Evolutionary conservation across 2,329 filamentous ascomycete species (phyloP).

Genomic region (Gremmenia infestans): DNA sequence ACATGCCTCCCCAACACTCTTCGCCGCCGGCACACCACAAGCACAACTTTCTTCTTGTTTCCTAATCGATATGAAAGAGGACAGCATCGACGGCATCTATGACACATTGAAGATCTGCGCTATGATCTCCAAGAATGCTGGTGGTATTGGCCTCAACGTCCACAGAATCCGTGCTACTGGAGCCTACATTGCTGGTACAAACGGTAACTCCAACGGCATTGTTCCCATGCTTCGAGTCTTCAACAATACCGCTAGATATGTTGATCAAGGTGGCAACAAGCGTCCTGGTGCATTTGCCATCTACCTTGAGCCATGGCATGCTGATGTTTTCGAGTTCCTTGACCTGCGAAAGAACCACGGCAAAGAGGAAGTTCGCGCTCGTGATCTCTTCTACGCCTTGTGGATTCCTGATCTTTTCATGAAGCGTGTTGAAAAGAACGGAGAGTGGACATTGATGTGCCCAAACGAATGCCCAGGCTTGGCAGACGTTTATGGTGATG

Average conservation of each 20-base stretch:
- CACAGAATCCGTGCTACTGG: conserved; percentile 96
- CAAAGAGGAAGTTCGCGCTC: conserved; percentile 95
- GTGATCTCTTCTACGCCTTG: conserved; percentile 93
- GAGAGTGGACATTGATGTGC: conserved; percentile 96
- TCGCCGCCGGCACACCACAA: conserved; percentile 94
- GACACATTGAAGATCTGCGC: conserved; percentile 98
- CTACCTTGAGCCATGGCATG: conserved; percentile 98
- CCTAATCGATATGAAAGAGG: conserved; percentile 98
- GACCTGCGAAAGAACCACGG: conserved; percentile 99
- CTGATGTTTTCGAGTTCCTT: conserved; percentile 94
- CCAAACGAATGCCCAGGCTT: conserved; percentile 93
- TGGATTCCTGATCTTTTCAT: conserved; percentile 99
- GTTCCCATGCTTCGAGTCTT: conserved; percentile 97
- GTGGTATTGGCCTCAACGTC: conserved; percentile 93
- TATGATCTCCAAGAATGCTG: conserved; percentile 99
- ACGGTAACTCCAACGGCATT: conserved; percentile 95
- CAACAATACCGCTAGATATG: conserved; percentile 98
- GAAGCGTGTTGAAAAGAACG: conserved; percentile 97
- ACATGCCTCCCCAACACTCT: conserved; percentile 94
- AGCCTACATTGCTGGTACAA: conserved; percentile 96
- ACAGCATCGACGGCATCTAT: conserved; percentile 99
- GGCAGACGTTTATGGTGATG: conserved; percentile 93
- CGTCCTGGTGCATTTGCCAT: conserved; percentile 97
- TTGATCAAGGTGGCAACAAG: conserved; percentile 99
- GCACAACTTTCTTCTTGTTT: conserved; percentile 97